These are phyloP conservation scores for Chaetomium sp. DNA, from an alignment of 2,329 filamentous ascomycete species.

Conservation along the genomic window DNA sequence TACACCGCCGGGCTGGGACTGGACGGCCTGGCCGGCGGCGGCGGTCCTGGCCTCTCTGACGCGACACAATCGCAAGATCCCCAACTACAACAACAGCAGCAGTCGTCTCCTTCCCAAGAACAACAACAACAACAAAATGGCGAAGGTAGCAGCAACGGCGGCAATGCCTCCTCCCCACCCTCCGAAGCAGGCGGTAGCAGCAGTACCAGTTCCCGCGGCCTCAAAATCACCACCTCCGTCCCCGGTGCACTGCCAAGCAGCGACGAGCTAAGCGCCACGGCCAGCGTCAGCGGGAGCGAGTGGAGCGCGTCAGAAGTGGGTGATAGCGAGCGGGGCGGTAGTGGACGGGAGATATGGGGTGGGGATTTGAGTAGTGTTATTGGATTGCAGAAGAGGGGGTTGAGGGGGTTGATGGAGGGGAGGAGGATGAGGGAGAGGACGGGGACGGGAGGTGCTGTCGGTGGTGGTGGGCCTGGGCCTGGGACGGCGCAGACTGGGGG, in stretches of 20 bases:
- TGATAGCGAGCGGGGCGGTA: slow-evolving; percentile 35
- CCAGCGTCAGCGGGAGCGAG: slow-evolving; percentile 48
- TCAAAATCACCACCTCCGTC: slow-evolving; percentile 45
- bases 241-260: slow-evolving; percentile 34
- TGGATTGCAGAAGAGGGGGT: slow-evolving; percentile 85
- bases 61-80: too few species aligned
- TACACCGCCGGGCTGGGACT: slow-evolving; percentile 35
- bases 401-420: slow-evolving; percentile 92
- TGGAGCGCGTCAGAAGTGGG: slow-evolving; percentile 48
- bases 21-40: slow-evolving; percentile 31
- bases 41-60: not conserved
- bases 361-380: slow-evolving; percentile 84
- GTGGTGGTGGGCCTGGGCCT: not conserved
- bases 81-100: too few species aligned
- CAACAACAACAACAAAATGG: slow-evolving; percentile 21
- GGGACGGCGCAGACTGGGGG: not conserved
- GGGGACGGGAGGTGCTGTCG: slow-evolving; percentile 30
- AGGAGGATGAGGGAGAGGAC: slow-evolving; percentile 72
- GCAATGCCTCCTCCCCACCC: not conserved
- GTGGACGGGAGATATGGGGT: slow-evolving; percentile 63
- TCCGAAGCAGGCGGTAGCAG: slow-evolving; percentile 19
- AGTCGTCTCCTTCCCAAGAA: too few species aligned
- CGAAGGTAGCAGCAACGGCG: not conserved
- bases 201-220: slow-evolving; percentile 22
- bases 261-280: slow-evolving; percentile 44